Base-by-base conservation (phyloP, 306 rosid species). In the Carpinus fangiana region DNA sequence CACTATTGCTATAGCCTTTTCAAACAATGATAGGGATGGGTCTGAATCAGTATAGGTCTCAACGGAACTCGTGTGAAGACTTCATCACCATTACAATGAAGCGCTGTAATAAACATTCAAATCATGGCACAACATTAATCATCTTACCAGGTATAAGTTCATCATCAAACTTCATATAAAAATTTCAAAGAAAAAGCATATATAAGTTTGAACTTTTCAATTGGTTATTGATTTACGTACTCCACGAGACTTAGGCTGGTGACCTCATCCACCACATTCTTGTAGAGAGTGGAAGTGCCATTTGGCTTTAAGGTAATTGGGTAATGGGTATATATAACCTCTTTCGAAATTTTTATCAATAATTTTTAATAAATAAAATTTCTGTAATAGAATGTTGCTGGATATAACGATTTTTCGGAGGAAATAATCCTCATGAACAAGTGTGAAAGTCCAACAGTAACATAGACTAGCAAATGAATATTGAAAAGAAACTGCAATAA, bases 111-210 rank as follows among this genome's bases (percentile, higher is more conserved):
- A 45, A 56, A 66, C 28, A 65, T 50, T 50, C 8, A 65, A 20
- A 78, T 82, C 83, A n/a, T 26, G 62, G 7, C 47, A 66, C 73
- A 79, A 55, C 17, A 73, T 51, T 11, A 74, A 31, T 14, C 7
- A 41, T n/a, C 72, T 67, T 38, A 67, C 51, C 51, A 66, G 51
- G 72, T 38, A 66, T 17, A 43, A 41, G 50, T 66, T 21, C 64
- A n/a, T 20, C 8, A 28, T 41, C 21, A 18, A 66, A 38, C 71
- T 8, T 1, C 1, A 38, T 18, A n/a, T n/a, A n/a, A 10, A 38
- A 41, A 12, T 23, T 5, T 26, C 51, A 38, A 38, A 41, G 51
- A 41, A 67, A 18, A 67, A 7, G 51, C 28, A 67, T 67, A 41
- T 9, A 48, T 16, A 48, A 48, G 14, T 17, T 7, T 7, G 10